phyloP scores from a whole-genome alignment of 139 green algal genomes.

The Auxenochlorella pyrenoidosa region DNA sequence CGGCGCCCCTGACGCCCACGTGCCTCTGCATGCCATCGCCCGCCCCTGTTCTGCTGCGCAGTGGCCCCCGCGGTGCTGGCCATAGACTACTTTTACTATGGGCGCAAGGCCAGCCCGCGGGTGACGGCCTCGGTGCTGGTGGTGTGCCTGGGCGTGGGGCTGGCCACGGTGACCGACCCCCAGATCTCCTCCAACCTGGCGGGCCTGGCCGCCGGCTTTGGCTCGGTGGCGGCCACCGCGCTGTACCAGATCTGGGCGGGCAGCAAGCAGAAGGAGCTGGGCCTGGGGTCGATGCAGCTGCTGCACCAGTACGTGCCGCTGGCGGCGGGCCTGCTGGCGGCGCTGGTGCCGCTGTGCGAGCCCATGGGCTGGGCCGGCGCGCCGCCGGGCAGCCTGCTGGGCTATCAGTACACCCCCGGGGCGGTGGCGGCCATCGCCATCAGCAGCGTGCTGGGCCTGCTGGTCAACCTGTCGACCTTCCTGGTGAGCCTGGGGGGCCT shows the following conservation, averaged over 20 bases:
- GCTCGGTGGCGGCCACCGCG: slow-evolving; percentile 77
- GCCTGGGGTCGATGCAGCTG: slow-evolving; percentile 81
- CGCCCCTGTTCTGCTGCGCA: neutral
- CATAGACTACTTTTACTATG: slow-evolving; percentile 76
- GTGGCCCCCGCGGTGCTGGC: slow-evolving; percentile 87
- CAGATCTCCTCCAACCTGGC: slow-evolving; percentile 64
- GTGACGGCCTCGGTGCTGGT: slow-evolving; percentile 72
- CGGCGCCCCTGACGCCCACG: neutral
- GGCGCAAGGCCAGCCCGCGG: slow-evolving; percentile 46
- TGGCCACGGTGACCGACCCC: slow-evolving; percentile 83
- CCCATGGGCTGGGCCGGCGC: slow-evolving; percentile 66
- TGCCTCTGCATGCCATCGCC: neutral
- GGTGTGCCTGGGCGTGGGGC: slow-evolving; percentile 81
- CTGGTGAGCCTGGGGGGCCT: slow-evolving; percentile 59
- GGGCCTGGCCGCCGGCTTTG: slow-evolving; percentile 68
- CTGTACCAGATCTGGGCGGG: slow-evolving; percentile 89
- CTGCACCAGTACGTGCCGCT: slow-evolving; percentile 86
- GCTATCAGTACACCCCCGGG: slow-evolving; percentile 58
- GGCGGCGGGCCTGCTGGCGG: slow-evolving; percentile 64
- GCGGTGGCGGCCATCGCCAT: slow-evolving; percentile 75
- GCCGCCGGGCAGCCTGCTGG: slow-evolving; percentile 64
- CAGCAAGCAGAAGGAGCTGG: slow-evolving; percentile 87
- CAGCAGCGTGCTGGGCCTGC: slow-evolving; percentile 80
- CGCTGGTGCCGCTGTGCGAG: slow-evolving; percentile 81
- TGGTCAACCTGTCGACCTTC: slow-evolving; percentile 89